Percentiles rank a stretch among this genome's conserved stretches.
phyloP scores from a whole-genome alignment of 768 basidiomycete genomes.

The Calocybe indica region DNA sequence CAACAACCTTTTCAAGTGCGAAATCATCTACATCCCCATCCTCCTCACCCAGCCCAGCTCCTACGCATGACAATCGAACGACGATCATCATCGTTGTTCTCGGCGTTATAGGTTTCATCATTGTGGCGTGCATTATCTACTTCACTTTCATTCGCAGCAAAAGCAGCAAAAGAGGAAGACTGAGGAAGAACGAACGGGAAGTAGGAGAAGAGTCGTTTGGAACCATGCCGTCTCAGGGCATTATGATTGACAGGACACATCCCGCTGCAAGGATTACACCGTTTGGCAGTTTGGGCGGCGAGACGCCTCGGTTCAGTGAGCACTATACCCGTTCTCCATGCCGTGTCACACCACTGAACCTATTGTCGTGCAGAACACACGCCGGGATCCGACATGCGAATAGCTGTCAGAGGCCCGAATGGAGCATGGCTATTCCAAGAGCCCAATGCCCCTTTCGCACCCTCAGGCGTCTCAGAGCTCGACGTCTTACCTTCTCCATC shows the following conservation, averaged over 20 bases:
- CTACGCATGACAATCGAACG: constrained; percentile 12
- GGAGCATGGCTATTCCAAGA: constrained; percentile 53
- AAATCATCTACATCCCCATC: constrained; percentile 7
- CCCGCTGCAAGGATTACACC: constrained; percentile 36
- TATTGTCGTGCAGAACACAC: constrained; percentile 31
- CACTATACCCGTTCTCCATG: constrained; percentile 2
- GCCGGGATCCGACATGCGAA: constrained; percentile 53
- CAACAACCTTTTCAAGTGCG: constrained; percentile 8
- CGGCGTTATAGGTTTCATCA: constrained; percentile 19
- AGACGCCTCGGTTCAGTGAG: constrained; percentile 35
- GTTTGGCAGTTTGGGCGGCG: constrained; percentile 29
- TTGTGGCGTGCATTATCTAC: constrained; percentile 23
- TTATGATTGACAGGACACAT: constrained; percentile 24
- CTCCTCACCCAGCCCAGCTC: not conserved
- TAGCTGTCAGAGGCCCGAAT: constrained; percentile 44
- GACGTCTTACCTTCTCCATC: constrained; percentile 24
- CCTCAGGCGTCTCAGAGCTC: constrained; percentile 30
- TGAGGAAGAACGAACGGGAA: not conserved
- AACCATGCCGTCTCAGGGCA: constrained; percentile 15
- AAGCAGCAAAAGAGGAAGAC: constrained; percentile 4
- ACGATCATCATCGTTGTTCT: constrained; percentile 26
- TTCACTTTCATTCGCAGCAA: constrained; percentile 26
- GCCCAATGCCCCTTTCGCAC: constrained; percentile 32
- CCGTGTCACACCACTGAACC: not conserved
- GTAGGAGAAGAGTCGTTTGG: constrained; percentile 6